Base-by-base conservation (phyloP, 148 eudicot species). In the Amaranthus palmeri region DNA sequence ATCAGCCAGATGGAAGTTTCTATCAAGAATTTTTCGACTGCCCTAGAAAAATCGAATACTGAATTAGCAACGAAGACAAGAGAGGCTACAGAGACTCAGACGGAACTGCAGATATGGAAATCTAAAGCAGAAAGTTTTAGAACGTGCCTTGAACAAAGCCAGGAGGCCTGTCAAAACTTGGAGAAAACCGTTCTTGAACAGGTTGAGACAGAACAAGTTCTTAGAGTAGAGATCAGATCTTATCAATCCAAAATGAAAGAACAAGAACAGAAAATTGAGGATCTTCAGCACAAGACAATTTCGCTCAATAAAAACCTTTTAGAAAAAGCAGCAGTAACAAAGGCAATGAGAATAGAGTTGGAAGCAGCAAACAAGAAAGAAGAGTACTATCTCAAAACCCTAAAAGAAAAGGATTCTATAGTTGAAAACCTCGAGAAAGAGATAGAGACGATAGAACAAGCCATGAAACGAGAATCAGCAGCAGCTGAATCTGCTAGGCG, bases 1-100 rank as follows among this genome's bases (percentile, higher is more conserved):
- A 75, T 80, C 65, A 67, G 65, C 54, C 74, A 82, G 73, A 72
- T 88, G 87, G 96, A 88, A 83, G 78, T 65, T 78, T 72, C 78
- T 61, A 73, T 82, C 9, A 65, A 54, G 66, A 74, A 77, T 17
- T 54, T 60, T 61, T 54, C 71, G 0, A 68, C 56, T 74, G 76
- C 83, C 76, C 81, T 86, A 17, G 88, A 78, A 61, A 75, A 65
- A 72, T 81, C 79, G 66, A 83, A 81, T 43, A 44, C 70, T 45
- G 80, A 81, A 62, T 72, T 86, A 80, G 72, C 79, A 41, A 65
- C 36, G 45, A 84, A 72, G 77, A 85, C 68, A 51, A 70, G 65
- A 66, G 87, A 82, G 81, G 78, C 72, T 12, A 74, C 65, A 14
- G 78, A 81, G 58, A 70, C 65, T 55, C 78, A 77, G 74, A 61